Conservation (phyloP, 495 filamentous ascomycete genomes). For the Pyrenopolyporus hunteri region DNA sequence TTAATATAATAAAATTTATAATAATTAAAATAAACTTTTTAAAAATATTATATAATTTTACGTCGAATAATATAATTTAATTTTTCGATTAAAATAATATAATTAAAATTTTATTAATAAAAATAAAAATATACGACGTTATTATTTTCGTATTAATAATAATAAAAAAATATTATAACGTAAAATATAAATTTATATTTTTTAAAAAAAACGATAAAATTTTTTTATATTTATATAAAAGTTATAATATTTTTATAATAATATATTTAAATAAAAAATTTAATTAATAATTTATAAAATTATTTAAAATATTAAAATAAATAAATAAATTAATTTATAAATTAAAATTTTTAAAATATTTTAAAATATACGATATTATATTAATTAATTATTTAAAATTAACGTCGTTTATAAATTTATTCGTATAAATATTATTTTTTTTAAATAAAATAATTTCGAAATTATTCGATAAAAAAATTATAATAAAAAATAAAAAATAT, state of each 20-base stretch:
- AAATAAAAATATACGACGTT: not conserved
- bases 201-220: not conserved
- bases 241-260: not conserved
- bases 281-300: not conserved
- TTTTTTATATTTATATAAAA: not conserved
- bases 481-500: not conserved
- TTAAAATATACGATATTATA: constrained; percentile 1
- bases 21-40: not conserved
- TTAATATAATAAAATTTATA: not conserved
- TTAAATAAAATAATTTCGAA: not conserved
- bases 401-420: not conserved
- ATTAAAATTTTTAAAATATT: not conserved
- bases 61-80: not conserved
- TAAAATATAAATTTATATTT: not conserved
- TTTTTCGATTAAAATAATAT: not conserved
- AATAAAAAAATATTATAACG: not conserved
- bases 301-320: not conserved
- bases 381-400: not conserved
- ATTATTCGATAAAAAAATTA: not conserved
- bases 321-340: not conserved
- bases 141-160: not conserved
- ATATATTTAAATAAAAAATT: not conserved
- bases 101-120: not conserved
- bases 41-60: constrained; percentile 8
- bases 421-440: not conserved